Percentiles rank a stretch among this genome's conserved stretches.
Conservation (phyloP, 2,329 filamentous ascomycete genomes). For the Paracoccidioides brasiliensis region DNA sequence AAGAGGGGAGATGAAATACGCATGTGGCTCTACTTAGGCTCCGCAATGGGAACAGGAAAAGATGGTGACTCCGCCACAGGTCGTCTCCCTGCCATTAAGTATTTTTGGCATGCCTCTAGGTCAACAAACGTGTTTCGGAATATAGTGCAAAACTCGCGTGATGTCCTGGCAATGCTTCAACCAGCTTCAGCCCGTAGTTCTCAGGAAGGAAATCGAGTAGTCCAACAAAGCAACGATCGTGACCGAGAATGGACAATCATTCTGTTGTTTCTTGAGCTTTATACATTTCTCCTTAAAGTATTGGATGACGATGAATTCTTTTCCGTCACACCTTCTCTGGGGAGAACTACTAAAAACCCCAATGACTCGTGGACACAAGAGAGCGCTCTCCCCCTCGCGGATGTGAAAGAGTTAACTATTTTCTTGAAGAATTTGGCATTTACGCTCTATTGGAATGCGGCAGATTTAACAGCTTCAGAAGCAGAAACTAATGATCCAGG, state of each 20-base stretch:
- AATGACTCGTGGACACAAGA: conserved; percentile 43
- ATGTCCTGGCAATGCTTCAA: conserved; percentile 45
- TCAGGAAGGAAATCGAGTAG: conserved; percentile 11
- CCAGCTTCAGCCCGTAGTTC: conserved; percentile 30
- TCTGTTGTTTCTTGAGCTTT: conserved; percentile 83
- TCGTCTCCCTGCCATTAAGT: conserved; percentile 57
- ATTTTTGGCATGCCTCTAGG: conserved; percentile 64
- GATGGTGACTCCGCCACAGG: conserved; percentile 17
- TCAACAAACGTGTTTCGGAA: conserved; percentile 44
- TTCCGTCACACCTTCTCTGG: conserved; percentile 35
- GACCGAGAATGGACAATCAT: conserved; percentile 75
- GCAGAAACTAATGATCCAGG: conserved; percentile 23
- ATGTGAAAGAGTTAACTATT: conserved; percentile 60
- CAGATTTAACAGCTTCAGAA: conserved; percentile 44
- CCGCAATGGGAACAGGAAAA: conserved; percentile 35
- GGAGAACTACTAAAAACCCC: conserved; percentile 33
- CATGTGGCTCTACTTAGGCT: conserved; percentile 81
- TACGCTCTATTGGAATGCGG: conserved; percentile 70
- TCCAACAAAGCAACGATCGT: conserved; percentile 27
- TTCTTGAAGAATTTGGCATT: conserved; percentile 91
- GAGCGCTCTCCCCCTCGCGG: conserved; percentile 55
- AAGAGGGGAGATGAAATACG: conserved; percentile 72
- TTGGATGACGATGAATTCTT: conserved; percentile 97
- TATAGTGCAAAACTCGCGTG: conserved; percentile 44
- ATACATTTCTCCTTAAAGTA: conserved; percentile 80